Conservation (phyloP, 805 yeast genomes). For the Ogataea angusta region DNA sequence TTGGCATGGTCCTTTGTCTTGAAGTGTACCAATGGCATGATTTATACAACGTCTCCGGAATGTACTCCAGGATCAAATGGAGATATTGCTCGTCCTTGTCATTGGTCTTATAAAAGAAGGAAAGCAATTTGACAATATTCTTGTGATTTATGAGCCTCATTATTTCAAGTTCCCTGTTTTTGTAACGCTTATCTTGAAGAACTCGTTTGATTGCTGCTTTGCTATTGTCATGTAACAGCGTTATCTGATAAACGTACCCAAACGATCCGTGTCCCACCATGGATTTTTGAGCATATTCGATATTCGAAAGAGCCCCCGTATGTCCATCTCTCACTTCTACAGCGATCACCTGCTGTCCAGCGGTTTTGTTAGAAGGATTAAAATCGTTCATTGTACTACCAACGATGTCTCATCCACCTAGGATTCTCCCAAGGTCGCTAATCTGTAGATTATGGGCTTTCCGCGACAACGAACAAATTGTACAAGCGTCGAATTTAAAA, state of each 20-base stretch:
- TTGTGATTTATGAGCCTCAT: conserved; percentile 88
- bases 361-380: conserved; percentile 7
- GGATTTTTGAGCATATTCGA: conserved; percentile 76
- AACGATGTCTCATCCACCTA: neutral
- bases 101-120: conserved; percentile 71
- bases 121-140: conserved; percentile 82
- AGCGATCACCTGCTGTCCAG: conserved; percentile 35
- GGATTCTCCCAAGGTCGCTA: neutral
- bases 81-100: conserved; percentile 76
- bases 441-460: neutral
- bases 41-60: conserved; percentile 94
- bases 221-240: conserved; percentile 66
- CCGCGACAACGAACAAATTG: conserved; percentile 1
- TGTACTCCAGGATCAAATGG: conserved; percentile 83
- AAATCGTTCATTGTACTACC: conserved; percentile 4
- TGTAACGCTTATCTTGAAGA: conserved; percentile 91
- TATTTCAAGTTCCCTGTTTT: conserved; percentile 91
- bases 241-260: conserved; percentile 94
- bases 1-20: conserved; percentile 77
- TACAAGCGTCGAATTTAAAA: conserved; percentile 4
- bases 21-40: conserved; percentile 83
- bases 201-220: conserved; percentile 93
- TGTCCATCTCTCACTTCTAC: conserved; percentile 73
- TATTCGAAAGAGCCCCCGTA: conserved; percentile 56
- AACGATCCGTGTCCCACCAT: conserved; percentile 99